Evolutionary conservation across 2,329 filamentous ascomycete species (phyloP).

Genomic region (Aspergillus ustus): DNA sequence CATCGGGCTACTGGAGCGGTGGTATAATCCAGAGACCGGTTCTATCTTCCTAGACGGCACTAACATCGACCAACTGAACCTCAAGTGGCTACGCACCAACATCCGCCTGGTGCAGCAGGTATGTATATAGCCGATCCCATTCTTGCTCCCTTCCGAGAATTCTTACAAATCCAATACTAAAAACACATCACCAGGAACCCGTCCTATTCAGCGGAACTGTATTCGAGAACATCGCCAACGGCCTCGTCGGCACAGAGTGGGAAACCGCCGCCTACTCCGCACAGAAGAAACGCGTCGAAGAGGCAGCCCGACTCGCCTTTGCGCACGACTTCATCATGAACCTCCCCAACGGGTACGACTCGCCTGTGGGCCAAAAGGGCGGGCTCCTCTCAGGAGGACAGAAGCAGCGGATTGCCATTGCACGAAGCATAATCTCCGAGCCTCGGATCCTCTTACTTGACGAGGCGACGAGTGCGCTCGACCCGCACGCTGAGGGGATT

Average conservation of each 20-base stretch:
- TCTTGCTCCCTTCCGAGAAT: too few relatives aligned
- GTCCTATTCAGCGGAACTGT: slow-evolving; percentile 89
- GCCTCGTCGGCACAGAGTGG: slow-evolving; percentile 80
- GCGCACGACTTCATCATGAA: slow-evolving; percentile 86
- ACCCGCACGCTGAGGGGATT: slow-evolving; percentile 91
- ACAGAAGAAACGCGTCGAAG: slow-evolving; percentile 68
- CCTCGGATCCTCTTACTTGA: slow-evolving; percentile 91
- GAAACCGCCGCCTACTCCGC: slow-evolving; percentile 72
- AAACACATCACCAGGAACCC: slow-evolving; percentile 74
- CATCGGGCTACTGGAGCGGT: slow-evolving; percentile 88
- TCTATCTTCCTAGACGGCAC: slow-evolving; percentile 81
- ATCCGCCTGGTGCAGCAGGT: slow-evolving; percentile 72
- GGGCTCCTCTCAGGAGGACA: slow-evolving; percentile 93
- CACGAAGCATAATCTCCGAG: slow-evolving; percentile 85
- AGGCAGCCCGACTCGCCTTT: slow-evolving; percentile 87
- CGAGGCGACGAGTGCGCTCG: slow-evolving; percentile 90
- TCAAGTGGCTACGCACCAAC: slow-evolving; percentile 89
- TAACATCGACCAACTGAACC: slow-evolving; percentile 79
- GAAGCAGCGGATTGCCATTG: slow-evolving; percentile 95
- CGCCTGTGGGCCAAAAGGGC: slow-evolving; percentile 91
- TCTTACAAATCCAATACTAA: background rate
- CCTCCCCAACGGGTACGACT: slow-evolving; percentile 88
- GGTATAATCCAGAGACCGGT: slow-evolving; percentile 87
- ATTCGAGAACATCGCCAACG: slow-evolving; percentile 85
- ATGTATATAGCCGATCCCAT: background rate